Conservation (phyloP, 2,329 filamentous ascomycete species). For the Stemphylium vesicarium region DNA sequence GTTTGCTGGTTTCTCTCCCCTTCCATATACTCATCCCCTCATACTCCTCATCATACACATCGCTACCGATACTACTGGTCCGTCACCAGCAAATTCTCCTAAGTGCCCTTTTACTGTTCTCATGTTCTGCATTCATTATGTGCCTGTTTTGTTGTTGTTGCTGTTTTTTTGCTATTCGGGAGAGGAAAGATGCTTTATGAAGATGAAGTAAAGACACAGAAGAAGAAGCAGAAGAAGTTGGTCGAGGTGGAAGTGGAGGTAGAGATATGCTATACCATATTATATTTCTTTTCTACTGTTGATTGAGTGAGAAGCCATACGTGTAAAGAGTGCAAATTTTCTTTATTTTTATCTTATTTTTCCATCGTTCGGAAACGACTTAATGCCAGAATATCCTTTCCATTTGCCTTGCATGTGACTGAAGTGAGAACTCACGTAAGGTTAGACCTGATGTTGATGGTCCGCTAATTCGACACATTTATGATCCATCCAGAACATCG, state of each 20-base stretch:
- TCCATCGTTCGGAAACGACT: neutral
- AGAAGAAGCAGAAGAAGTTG: neutral
- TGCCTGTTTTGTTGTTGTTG: neutral
- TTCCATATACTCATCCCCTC: neutral
- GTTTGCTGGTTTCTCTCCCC: neutral
- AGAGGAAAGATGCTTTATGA: constrained; percentile 1
- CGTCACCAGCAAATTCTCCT: neutral
- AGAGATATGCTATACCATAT: neutral
- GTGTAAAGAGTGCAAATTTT: neutral
- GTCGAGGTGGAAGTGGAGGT: neutral
- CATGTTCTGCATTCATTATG: neutral
- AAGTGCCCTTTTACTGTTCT: neutral
- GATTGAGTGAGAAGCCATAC: neutral
- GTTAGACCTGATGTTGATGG: too few relatives aligned
- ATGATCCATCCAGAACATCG: too few relatives aligned
- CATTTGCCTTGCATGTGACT: too few relatives aligned
- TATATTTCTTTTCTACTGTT: neutral
- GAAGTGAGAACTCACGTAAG: too few relatives aligned
- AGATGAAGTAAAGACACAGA: neutral
- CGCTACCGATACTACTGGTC: neutral
- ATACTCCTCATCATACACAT: neutral
- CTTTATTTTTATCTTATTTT: neutral
- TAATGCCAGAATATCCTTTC: neutral
- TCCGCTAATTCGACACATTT: too few relatives aligned
- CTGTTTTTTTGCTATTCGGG: neutral